Evolutionary conservation across 2,329 filamentous ascomycete genomes (phyloP).

Genomic region (Teratosphaeria epicoccoides): DNA sequence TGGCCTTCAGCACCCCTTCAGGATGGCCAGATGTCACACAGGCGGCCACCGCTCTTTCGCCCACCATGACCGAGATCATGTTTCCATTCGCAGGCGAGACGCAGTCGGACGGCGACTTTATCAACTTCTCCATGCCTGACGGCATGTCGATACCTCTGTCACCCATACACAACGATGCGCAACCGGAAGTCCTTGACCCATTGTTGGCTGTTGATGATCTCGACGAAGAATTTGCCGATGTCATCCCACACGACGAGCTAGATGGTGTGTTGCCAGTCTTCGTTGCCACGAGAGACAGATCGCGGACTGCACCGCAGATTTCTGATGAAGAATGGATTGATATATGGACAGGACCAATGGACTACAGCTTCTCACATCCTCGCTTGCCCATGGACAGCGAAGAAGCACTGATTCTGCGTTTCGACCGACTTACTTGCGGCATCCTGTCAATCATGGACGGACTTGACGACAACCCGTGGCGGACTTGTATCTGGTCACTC

Average conservation of each 20-base stretch:
- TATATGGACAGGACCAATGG: constrained; percentile 6
- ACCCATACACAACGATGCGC: constrained; percentile 1
- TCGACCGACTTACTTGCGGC: constrained; percentile 56
- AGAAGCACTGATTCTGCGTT: constrained; percentile 53
- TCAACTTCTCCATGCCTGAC: constrained; percentile 19
- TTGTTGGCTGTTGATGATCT: constrained; percentile 8
- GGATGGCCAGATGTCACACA: background rate
- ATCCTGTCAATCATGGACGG: constrained; percentile 63
- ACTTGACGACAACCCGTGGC: constrained; percentile 59
- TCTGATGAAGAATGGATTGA: background rate
- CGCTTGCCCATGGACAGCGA: constrained; percentile 30
- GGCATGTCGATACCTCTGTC: constrained; percentile 16
- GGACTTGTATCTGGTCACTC: constrained; percentile 59
- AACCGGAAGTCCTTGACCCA: constrained; percentile 9
- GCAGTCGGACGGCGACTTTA: constrained; percentile 12
- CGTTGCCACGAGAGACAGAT: background rate
- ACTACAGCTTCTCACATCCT: constrained; percentile 21
- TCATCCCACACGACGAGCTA: background rate
- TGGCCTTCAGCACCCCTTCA: background rate
- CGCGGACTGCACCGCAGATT: background rate
- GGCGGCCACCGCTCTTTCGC: constrained; percentile 10
- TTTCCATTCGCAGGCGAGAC: constrained; percentile 11
- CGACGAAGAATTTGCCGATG: constrained; percentile 9
- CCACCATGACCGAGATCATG: constrained; percentile 22
- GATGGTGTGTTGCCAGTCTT: background rate